Conservation (phyloP, 495 filamentous ascomycete species). For the Hypoxylon perforatum region DNA sequence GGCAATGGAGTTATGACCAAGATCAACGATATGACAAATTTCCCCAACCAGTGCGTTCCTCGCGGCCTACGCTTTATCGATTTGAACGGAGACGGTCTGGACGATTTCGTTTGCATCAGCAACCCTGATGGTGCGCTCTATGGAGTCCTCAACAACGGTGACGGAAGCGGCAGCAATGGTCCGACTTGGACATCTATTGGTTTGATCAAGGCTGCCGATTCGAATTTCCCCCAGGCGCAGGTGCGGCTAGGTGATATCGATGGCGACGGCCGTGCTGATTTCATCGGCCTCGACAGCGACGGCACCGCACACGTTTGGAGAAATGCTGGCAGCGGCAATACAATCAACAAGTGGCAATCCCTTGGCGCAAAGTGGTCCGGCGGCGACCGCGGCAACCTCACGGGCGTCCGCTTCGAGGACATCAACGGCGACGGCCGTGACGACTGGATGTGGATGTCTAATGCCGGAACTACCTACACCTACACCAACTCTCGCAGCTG, state of each 20-base stretch:
- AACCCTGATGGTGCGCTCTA: constrained; percentile 27
- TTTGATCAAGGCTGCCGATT: constrained; percentile 4
- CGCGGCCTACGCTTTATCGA: constrained; percentile 43
- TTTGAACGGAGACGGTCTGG: constrained; percentile 52
- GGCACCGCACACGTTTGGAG: constrained; percentile 8
- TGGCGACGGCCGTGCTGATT: constrained; percentile 45
- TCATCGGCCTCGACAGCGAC: constrained; percentile 29
- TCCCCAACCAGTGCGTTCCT: constrained; percentile 23
- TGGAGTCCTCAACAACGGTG: constrained; percentile 29
- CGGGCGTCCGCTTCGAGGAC: constrained; percentile 44
- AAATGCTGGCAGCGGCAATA: neutral
- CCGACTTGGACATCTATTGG: neutral
- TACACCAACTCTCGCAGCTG: constrained; percentile 45
- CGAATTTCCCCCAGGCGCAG: constrained; percentile 14
- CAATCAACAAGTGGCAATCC: neutral
- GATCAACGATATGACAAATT: neutral
- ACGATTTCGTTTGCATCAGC: constrained; percentile 55
- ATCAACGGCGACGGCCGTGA: constrained; percentile 49
- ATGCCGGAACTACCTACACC: constrained; percentile 32
- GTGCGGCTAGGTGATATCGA: constrained; percentile 45
- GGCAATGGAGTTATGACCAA: neutral
- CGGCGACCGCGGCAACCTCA: constrained; percentile 32
- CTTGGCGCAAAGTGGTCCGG: neutral
- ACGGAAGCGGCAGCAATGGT: neutral
- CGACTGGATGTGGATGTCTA: constrained; percentile 48